Evolutionary conservation across 2,329 filamentous ascomycete species (phyloP), one percentile per base, ranked within the genome.

Genomic region (Penicillium brevicompactum): DNA sequence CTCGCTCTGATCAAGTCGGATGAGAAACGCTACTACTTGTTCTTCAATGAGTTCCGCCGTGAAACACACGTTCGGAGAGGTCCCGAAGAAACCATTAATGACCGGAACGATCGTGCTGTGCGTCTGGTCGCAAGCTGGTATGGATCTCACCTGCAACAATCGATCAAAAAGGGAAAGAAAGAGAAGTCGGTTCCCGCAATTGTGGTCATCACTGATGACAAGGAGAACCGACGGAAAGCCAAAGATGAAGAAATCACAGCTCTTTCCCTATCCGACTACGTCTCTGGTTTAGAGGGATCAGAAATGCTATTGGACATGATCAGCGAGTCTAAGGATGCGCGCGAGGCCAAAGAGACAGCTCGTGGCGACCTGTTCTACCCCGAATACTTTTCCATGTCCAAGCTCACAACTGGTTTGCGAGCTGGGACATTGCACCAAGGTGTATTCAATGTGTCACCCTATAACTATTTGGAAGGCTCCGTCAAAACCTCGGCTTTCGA

Each of bases 11-110:
- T 92, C 38, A 96, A 93, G 76, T 96, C 93, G 69, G 92, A 96
- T 67, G 92, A 96, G 62, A 99, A 99, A 80, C 87, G 93, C 51
- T 97, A 96, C 72, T 97, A 97, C 70, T 91, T 99, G 49, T 99
- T 99, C 74, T 97, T 97, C 84, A 99, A 99, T 73, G 94, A 99
- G 67, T 99, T 99, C 70, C 85, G 93, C 49, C 80, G 92, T 38
- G 95, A 99, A 74, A 99, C 94, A 0, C 90, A 96, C 69, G 85
- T 97, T 46, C 78, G 83, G 27, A 84, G 94, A 58, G 83, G 87
- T 18, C 74, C 82, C 5, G 88, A 90, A 37, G 94, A 99, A 78
- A 89, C 85, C 3, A 94, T 99, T 75, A 99, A 99, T 71, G 94
- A 99, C 73, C 85, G 94, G 51, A 99, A 99, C 69, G 95, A 99